A percentile compares a stretch with the other conserved stretches of the same genome.
Conservation (phyloP, 1,139 yeast species). For the Kurtzmaniella quercitrusa region DNA sequence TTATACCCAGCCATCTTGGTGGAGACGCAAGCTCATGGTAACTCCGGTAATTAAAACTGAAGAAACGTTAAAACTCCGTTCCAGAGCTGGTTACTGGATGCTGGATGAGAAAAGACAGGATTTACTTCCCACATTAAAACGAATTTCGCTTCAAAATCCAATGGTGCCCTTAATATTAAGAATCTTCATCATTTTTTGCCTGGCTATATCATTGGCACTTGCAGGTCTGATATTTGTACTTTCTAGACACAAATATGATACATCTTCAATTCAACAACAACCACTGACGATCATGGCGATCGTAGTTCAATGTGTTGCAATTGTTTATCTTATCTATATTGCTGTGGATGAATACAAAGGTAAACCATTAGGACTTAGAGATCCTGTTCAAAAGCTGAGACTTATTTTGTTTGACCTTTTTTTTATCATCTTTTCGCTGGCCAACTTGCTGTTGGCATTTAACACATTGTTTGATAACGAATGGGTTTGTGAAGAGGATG, state of each 20-base stretch:
- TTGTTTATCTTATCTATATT: constrained; percentile 73
- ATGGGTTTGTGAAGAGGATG: constrained; percentile 66
- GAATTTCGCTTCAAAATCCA: constrained; percentile 69
- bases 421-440: constrained; percentile 90
- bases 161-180: constrained; percentile 77
- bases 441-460: constrained; percentile 81
- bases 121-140: constrained; percentile 58
- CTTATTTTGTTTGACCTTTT: constrained; percentile 73
- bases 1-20: neutral
- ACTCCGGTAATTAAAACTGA: neutral
- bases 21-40: neutral
- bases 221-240: constrained; percentile 60
- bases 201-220: constrained; percentile 60
- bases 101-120: constrained; percentile 59
- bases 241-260: constrained; percentile 38
- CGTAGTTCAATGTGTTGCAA: constrained; percentile 74
- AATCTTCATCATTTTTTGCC: constrained; percentile 58
- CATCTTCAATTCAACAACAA: constrained; percentile 59
- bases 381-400: constrained; percentile 78
- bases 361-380: constrained; percentile 83
- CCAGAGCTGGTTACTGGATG: constrained; percentile 68
- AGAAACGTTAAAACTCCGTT: constrained; percentile 27
- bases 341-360: constrained; percentile 90
- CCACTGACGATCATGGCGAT: constrained; percentile 93
- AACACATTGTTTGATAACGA: constrained; percentile 74